Evolutionary conservation across 176 grass and related monocot genomes (phyloP).

Genomic region (Pontederia crassipes): DNA sequence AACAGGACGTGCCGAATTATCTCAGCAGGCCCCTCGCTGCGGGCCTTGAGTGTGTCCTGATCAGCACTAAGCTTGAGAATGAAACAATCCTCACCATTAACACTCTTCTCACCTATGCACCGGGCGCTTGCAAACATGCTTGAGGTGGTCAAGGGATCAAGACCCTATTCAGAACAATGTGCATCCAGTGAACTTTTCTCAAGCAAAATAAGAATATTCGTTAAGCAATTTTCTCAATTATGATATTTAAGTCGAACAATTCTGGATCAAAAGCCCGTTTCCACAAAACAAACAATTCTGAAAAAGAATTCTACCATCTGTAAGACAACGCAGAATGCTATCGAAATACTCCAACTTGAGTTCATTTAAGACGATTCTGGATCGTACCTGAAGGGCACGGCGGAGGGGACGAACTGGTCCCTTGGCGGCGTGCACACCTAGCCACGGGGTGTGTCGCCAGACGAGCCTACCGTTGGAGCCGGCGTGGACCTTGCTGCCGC

Average conservation of each 20-base stretch:
- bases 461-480: slow-evolving; percentile 64
- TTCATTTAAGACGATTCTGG: not conserved
- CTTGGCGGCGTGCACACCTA: slow-evolving; percentile 67
- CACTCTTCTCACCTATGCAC: slow-evolving; percentile 69
- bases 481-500: slow-evolving; percentile 68
- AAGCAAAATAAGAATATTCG: not conserved
- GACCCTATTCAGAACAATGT: slow-evolving; percentile 24
- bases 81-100: slow-evolving; percentile 70
- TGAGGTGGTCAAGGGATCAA: slow-evolving; percentile 64
- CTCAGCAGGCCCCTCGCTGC: slow-evolving; percentile 69
- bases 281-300: too few relatives aligned
- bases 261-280: too few relatives aligned
- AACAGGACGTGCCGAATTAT: slow-evolving; percentile 79
- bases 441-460: slow-evolving; percentile 82
- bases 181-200: not conserved
- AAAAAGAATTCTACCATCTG: too few relatives aligned
- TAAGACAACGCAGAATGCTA: not conserved
- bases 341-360: not conserved
- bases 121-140: slow-evolving; percentile 45
- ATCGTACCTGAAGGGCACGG: slow-evolving; percentile 56
- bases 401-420: slow-evolving; percentile 68
- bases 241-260: too few relatives aligned
- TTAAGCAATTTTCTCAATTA: not conserved
- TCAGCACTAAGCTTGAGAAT: slow-evolving; percentile 63
- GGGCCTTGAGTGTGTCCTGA: slow-evolving; percentile 35